phyloP scores from a whole-genome alignment of 495 filamentous ascomycete species.

The Penicillium crystallinum region DNA sequence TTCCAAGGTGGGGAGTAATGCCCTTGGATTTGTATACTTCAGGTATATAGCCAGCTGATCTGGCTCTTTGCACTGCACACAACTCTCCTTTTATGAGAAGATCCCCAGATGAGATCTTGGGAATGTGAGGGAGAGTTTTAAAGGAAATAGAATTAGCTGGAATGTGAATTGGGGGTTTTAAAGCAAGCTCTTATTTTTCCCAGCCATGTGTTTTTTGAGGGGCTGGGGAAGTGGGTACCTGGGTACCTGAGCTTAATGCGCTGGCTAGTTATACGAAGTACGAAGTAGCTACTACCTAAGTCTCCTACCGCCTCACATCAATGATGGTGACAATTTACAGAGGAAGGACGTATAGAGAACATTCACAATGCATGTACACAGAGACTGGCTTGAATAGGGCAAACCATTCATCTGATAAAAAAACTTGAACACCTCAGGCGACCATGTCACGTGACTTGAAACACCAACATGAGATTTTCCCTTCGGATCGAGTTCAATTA shows the following conservation, averaged over 20 bases:
- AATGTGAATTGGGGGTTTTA: conserved; percentile 14
- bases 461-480: neutral
- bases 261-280: neutral
- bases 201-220: conserved; percentile 27
- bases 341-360: too few relatives aligned
- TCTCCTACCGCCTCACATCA: too few relatives aligned
- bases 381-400: too few relatives aligned
- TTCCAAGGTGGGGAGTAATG: conserved; percentile 1
- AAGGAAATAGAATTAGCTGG: conserved; percentile 6
- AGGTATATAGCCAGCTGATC: conserved; percentile 4
- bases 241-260: neutral
- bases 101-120: neutral
- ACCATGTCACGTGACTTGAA: neutral
- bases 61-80: neutral
- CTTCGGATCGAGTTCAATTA: neutral
- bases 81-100: neutral
- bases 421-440: too few relatives aligned
- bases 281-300: too few relatives aligned
- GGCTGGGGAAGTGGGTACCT: conserved; percentile 17
- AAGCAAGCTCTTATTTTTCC: conserved; percentile 12
- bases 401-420: too few relatives aligned
- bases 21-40: conserved; percentile 4
- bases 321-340: too few relatives aligned
- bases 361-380: too few relatives aligned
- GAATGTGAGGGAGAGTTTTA: conserved; percentile 6